Conservation (phyloP, 169 alveolate genomes). For the Miamiensis avidus region DNA sequence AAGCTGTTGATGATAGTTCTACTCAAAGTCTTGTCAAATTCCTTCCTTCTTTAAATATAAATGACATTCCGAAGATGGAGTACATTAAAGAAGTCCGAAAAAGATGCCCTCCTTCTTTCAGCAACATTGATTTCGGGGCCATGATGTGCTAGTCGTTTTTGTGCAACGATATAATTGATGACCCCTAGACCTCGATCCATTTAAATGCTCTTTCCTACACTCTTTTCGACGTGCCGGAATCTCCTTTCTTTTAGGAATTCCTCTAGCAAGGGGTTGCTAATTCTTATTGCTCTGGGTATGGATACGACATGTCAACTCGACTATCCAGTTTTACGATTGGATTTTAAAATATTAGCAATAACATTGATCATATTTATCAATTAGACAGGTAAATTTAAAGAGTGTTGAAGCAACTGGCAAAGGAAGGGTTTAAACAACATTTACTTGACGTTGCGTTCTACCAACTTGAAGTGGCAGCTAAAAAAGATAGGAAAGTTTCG, state of each 20-base stretch:
- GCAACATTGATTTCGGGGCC: slow-evolving; percentile 38
- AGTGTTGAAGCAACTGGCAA: slow-evolving; percentile 14
- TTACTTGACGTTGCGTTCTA: slow-evolving; percentile 56
- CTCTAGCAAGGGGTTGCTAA: slow-evolving; percentile 52
- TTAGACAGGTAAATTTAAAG: slow-evolving; percentile 38
- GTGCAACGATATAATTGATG: slow-evolving; percentile 44
- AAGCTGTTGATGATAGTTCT: slow-evolving; percentile 1
- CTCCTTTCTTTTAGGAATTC: slow-evolving; percentile 50
- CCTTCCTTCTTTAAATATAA: background rate
- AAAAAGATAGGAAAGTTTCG: slow-evolving; percentile 53
- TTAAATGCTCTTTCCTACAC: slow-evolving; percentile 38
- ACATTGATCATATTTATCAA: slow-evolving; percentile 15
- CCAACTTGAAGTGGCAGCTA: slow-evolving; percentile 51
- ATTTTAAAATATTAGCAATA: slow-evolving; percentile 34
- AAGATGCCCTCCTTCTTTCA: slow-evolving; percentile 5
- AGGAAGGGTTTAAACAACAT: slow-evolving; percentile 53
- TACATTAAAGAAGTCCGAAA: background rate
- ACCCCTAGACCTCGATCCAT: slow-evolving; percentile 47
- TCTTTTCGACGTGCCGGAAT: slow-evolving; percentile 57
- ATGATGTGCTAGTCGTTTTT: slow-evolving; percentile 45
- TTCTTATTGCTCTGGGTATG: slow-evolving; percentile 55
- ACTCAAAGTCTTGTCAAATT: no score
- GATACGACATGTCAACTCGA: slow-evolving; percentile 53
- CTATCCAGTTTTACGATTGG: slow-evolving; percentile 59
- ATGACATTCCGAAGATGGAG: slow-evolving; percentile 9